Evolutionary conservation across 306 rosid genomes (phyloP).

Genomic region (Prunus armeniaca): DNA sequence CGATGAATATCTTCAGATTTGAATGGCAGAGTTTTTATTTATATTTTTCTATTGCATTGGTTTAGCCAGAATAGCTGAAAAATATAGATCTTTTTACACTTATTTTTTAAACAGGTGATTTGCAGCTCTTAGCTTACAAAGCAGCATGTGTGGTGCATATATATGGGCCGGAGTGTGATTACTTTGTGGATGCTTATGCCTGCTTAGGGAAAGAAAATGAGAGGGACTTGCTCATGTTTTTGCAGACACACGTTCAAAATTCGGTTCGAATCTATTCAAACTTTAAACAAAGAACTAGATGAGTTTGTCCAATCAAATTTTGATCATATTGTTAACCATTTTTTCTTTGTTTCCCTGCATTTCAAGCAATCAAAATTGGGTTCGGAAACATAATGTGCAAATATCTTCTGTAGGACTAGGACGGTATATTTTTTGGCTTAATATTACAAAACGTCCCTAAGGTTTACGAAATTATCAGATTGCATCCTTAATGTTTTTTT

Average conservation of each 20-base stretch:
- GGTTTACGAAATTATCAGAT: too few species aligned
- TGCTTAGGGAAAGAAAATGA: slow-evolving; percentile 40
- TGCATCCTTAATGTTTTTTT: too few species aligned
- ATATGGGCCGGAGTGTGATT: slow-evolving; percentile 51
- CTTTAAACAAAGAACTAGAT: not conserved
- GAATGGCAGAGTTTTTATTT: not conserved
- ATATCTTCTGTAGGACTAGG: not conserved
- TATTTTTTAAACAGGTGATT: slow-evolving; percentile 56
- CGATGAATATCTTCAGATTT: not conserved
- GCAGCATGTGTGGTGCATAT: slow-evolving; percentile 72
- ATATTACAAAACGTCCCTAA: too few species aligned
- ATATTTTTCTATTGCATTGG: not conserved
- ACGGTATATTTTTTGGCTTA: too few species aligned
- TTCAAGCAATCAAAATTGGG: not conserved
- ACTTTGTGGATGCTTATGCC: slow-evolving; percentile 42
- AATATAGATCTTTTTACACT: not conserved
- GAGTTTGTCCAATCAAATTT: not conserved
- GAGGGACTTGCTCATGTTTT: slow-evolving; percentile 41
- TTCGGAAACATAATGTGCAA: not conserved
- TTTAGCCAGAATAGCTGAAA: not conserved
- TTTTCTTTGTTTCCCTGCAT: not conserved
- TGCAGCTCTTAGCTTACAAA: slow-evolving; percentile 66
- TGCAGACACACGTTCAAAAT: slow-evolving; percentile 39
- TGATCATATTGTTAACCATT: not conserved
- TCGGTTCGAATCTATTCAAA: slow-evolving; percentile 39